These are phyloP conservation scores for Thalassiosira exigua DNA, from an alignment of 352 stramenopile genomes.

Conservation along the genomic window DNA sequence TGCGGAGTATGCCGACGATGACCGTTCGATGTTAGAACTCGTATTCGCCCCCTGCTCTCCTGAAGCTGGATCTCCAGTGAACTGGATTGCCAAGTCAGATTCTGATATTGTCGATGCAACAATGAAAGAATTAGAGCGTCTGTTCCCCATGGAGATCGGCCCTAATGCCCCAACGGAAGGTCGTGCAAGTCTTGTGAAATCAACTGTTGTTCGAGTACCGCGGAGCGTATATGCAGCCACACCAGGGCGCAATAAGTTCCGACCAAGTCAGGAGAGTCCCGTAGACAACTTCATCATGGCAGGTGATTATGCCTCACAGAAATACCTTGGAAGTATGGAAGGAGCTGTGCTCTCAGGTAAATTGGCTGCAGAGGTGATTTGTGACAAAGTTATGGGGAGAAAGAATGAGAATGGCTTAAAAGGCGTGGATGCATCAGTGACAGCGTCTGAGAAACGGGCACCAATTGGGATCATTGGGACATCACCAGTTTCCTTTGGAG, in stretches of 20 bases:
- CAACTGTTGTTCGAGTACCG: conserved; percentile 84
- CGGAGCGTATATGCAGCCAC: conserved; percentile 87
- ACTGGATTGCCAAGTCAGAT: conserved; percentile 87
- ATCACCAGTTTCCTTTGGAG: not conserved
- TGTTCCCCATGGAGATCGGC: conserved; percentile 88
- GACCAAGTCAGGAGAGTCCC: conserved; percentile 85
- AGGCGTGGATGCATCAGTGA: not conserved
- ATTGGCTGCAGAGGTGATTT: conserved; percentile 84
- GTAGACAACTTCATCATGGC: conserved; percentile 88
- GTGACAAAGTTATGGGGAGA: conserved; percentile 63
- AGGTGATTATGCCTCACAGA: conserved; percentile 87
- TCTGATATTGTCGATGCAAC: conserved; percentile 88
- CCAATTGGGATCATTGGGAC: not conserved
- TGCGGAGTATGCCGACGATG: conserved; percentile 86
- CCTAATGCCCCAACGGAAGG: conserved; percentile 54
- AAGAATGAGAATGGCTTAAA: too few species aligned
- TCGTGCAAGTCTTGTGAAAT: conserved; percentile 65
- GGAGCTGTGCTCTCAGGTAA: conserved; percentile 87
- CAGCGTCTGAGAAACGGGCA: not conserved
- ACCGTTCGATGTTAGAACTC: conserved; percentile 89
- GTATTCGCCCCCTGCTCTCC: conserved; percentile 88
- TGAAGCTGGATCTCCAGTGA: conserved; percentile 75
- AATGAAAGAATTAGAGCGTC: conserved; percentile 85
- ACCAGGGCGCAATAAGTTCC: conserved; percentile 84
- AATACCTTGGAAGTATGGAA: conserved; percentile 90